These are phyloP conservation scores for Lentinula lateritia DNA, from an alignment of 768 basidiomycete species.

Conservation along the genomic window DNA sequence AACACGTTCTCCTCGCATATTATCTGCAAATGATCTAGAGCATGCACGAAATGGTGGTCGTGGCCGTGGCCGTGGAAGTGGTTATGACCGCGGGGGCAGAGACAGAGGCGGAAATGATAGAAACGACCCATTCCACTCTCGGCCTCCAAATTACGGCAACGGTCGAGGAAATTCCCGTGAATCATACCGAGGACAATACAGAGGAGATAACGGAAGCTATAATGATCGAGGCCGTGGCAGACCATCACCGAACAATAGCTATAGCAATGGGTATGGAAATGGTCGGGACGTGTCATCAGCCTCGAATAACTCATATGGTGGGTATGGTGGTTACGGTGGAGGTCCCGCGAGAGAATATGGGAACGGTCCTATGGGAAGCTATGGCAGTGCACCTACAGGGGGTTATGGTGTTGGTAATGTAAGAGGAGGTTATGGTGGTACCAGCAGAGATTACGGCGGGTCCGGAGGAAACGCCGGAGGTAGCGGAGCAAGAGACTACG, in stretches of 20 bases:
- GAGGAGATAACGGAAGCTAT: constrained; percentile 22
- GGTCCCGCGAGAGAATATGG: constrained; percentile 6
- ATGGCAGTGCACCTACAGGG: not conserved
- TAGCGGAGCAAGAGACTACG: constrained; percentile 11
- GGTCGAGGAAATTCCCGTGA: constrained; percentile 12
- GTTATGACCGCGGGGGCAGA: constrained; percentile 25
- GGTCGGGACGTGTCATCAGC: constrained; percentile 17
- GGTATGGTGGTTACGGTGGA: constrained; percentile 27
- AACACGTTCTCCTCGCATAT: constrained; percentile 47
- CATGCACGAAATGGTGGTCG: constrained; percentile 51
- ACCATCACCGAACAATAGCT: constrained; percentile 17
- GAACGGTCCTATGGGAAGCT: not conserved
- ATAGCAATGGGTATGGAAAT: constrained; percentile 25
- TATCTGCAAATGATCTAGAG: constrained; percentile 71
- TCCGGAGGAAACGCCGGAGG: not conserved
- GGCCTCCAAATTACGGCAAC: constrained; percentile 30
- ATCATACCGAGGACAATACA: constrained; percentile 26
- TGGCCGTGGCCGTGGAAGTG: constrained; percentile 41
- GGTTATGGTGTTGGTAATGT: not conserved
- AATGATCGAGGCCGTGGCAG: constrained; percentile 16
- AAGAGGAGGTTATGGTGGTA: constrained; percentile 3
- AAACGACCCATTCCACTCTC: constrained; percentile 44
- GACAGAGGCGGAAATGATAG: constrained; percentile 28
- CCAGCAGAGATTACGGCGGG: constrained; percentile 12
- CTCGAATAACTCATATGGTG: constrained; percentile 20